A percentile compares a stretch with the other conserved stretches of the same genome.
phyloP scores from a whole-genome alignment of 108 stramenopile species.

The Pseudonitzschia multiseries region DNA sequence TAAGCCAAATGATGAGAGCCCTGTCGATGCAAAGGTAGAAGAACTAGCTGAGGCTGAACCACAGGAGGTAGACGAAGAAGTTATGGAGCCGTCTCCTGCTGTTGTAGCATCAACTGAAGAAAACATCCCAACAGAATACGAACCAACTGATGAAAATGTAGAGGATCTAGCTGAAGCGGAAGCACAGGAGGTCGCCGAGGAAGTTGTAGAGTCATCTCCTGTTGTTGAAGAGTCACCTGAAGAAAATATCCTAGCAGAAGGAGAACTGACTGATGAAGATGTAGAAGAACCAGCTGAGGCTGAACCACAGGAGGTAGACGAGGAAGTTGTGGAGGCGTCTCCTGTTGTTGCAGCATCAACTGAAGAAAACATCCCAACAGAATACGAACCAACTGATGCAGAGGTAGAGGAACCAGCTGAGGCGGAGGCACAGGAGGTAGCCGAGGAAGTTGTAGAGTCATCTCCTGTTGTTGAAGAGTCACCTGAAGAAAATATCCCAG shows the following conservation, averaged over 20 bases:
- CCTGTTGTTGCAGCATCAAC: background rate
- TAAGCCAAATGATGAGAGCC: no score
- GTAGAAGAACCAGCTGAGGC: no score
- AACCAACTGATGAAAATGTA: no score
- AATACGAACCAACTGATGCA: background rate
- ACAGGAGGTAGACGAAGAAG: background rate
- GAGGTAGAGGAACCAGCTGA: background rate
- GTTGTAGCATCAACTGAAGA: background rate
- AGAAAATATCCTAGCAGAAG: no score
- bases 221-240: background rate
- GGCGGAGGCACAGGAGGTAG: background rate
- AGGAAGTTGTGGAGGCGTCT: background rate
- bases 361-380: background rate
- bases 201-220: background rate
- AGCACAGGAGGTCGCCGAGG: background rate
- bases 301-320: background rate
- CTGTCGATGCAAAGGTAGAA: no score
- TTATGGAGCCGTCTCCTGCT: background rate
- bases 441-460: background rate
- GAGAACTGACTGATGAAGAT: background rate
- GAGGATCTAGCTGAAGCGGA: no score
- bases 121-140: background rate
- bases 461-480: background rate
- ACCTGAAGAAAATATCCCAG: background rate
- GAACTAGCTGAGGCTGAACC: no score